Percentiles rank a stretch among this genome's conserved stretches.
These are phyloP conservation scores for Vitis hybrid DNA, from an alignment of 177 flowering plant genomes.

Conservation along the genomic window DNA sequence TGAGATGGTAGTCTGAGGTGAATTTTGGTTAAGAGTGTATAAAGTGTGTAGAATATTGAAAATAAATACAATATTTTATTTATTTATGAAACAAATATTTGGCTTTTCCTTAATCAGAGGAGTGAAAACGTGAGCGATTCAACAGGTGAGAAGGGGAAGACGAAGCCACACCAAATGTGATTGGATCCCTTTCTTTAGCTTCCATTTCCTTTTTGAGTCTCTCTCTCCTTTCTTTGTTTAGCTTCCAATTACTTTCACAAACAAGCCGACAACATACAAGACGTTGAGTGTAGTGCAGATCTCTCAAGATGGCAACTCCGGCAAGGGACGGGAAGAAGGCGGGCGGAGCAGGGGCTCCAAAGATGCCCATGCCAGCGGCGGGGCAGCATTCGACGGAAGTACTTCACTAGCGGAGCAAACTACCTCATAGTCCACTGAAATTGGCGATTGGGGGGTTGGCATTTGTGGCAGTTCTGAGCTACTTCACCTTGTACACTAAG, in stretches of 20 bases:
- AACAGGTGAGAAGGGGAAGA: too few relatives aligned
- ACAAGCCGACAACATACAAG: too few relatives aligned
- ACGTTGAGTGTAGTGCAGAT: too few relatives aligned
- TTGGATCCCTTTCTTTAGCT: too few relatives aligned
- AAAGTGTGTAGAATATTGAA: slow-evolving; percentile 1
- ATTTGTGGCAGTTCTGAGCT: slow-evolving; percentile 25
- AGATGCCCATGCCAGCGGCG: slow-evolving; percentile 34
- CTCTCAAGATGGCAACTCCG: too few relatives aligned
- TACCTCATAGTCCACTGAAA: neutral
- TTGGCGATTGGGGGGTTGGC: slow-evolving; percentile 33
- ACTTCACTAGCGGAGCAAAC: slow-evolving; percentile 41
- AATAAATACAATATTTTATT: neutral
- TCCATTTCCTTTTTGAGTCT: too few relatives aligned
- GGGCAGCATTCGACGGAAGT: slow-evolving; percentile 41
- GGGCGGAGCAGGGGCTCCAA: slow-evolving; percentile 32
- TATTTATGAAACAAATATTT: neutral
- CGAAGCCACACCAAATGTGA: too few relatives aligned
- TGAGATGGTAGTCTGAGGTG: slow-evolving; percentile 82
- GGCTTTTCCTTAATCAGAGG: too few relatives aligned
- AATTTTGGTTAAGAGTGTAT: neutral
- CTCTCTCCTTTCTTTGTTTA: too few relatives aligned
- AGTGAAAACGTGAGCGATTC: too few relatives aligned
- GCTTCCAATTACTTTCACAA: too few relatives aligned
- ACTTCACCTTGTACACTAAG: slow-evolving; percentile 37
- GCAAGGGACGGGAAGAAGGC: slow-evolving; percentile 1